Conservation (phyloP, 805 yeast species). For the Wickerhamomyces rabaulensis region DNA sequence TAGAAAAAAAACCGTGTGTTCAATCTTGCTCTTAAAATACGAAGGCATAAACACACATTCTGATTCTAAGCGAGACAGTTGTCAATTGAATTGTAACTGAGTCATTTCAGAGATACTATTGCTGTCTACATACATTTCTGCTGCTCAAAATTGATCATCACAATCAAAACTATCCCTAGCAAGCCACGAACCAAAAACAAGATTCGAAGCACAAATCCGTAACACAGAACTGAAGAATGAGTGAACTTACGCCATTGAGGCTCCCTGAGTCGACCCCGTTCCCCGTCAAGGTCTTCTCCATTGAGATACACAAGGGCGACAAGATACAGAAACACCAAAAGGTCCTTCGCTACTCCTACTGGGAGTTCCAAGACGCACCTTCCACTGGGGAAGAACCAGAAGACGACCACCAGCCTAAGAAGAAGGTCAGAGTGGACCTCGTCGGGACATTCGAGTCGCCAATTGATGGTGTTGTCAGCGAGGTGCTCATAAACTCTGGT, state of each 20-base stretch:
- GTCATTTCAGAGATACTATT: not conserved
- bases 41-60: too few species aligned
- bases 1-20: not conserved
- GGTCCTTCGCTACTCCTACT: constrained; percentile 38
- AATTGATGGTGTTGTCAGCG: constrained; percentile 59
- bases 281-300: constrained; percentile 33
- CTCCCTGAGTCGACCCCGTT: constrained; percentile 28
- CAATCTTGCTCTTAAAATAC: not conserved
- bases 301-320: constrained; percentile 27
- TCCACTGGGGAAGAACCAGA: constrained; percentile 19
- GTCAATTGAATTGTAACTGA: not conserved
- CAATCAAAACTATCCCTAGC: too few species aligned
- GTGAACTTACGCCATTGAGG: constrained; percentile 16
- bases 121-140: too few species aligned
- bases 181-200: not conserved
- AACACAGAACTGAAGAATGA: constrained; percentile 7
- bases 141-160: too few species aligned
- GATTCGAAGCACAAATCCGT: not conserved
- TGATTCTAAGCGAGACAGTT: not conserved
- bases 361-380: constrained; percentile 37
- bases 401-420: constrained; percentile 15
- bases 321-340: constrained; percentile 32
- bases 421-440: constrained; percentile 50
- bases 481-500: constrained; percentile 46
- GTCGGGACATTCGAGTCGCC: constrained; percentile 82